phyloP scores from a whole-genome alignment of 345 rosid species.

The Lepidium sativum region DNA sequence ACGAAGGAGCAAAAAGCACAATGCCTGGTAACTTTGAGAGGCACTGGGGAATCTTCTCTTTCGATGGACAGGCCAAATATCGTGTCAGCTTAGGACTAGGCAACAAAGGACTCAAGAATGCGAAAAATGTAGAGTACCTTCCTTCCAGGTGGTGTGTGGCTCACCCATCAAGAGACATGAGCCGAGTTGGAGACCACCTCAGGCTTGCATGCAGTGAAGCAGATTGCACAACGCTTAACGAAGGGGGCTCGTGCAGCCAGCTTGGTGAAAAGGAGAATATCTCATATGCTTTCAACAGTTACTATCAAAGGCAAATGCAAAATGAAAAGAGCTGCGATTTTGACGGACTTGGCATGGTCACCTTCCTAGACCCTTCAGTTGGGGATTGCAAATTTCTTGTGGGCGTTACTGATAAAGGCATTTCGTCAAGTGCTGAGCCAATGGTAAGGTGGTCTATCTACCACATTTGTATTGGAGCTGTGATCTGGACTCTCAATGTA shows the following conservation, averaged over 20 bases:
- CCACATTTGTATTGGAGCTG: conserved; percentile 33
- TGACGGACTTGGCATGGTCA: conserved; percentile 85
- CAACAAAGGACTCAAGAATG: conserved; percentile 56
- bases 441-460: conserved; percentile 22
- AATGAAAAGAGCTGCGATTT: conserved; percentile 71
- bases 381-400: conserved; percentile 91
- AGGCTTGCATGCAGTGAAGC: conserved; percentile 71
- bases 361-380: conserved; percentile 77
- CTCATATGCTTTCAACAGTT: conserved; percentile 93
- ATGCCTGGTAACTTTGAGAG: conserved; percentile 91
- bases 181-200: conserved; percentile 58
- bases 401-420: conserved; percentile 53
- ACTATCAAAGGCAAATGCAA: conserved; percentile 85
- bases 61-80: conserved; percentile 95
- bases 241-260: conserved; percentile 82
- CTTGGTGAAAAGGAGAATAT: conserved; percentile 79
- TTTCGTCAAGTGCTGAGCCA: conserved; percentile 28
- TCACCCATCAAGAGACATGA: conserved; percentile 57
- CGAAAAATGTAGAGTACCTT: conserved; percentile 64
- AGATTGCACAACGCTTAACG: conserved; percentile 82
- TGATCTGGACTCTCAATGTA: conserved; percentile 35
- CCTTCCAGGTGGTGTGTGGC: conserved; percentile 97
- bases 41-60: conserved; percentile 97
- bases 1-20: conserved; percentile 78
- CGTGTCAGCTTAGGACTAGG: conserved; percentile 73